A percentile compares a stretch with the other conserved stretches of the same genome.
Evolutionary conservation across 2,329 filamentous ascomycete species (phyloP).

Genomic region (Penicillium glabrum): DNA sequence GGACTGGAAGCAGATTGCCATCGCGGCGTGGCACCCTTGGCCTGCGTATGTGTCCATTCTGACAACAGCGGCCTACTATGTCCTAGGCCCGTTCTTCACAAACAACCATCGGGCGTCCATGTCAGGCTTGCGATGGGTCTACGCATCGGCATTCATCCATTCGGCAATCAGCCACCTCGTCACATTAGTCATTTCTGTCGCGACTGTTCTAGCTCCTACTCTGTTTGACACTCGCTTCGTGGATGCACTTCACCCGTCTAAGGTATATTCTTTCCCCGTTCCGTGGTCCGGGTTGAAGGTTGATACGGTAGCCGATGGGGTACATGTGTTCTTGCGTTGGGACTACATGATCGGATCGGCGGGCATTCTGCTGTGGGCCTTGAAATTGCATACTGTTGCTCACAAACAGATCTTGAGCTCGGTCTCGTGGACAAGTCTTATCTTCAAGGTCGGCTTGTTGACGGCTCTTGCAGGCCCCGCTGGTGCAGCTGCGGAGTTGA

Average conservation of each 20-base stretch:
- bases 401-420: constrained; percentile 28
- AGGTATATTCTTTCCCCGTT: constrained; percentile 39
- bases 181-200: constrained; percentile 41
- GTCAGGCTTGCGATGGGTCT: constrained; percentile 38
- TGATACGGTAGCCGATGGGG: constrained; percentile 41
- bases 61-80: constrained; percentile 31
- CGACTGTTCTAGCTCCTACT: constrained; percentile 37
- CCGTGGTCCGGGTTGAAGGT: constrained; percentile 33
- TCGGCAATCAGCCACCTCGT: constrained; percentile 43
- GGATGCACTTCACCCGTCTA: constrained; percentile 36
- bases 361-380: constrained; percentile 48
- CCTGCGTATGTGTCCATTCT: constrained; percentile 47
- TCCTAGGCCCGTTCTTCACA: constrained; percentile 24
- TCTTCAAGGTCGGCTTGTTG: constrained; percentile 38
- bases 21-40: constrained; percentile 54
- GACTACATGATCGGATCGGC: constrained; percentile 47
- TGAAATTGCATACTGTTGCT: constrained; percentile 35
- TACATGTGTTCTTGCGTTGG: constrained; percentile 50
- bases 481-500: constrained; percentile 45
- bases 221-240: constrained; percentile 35
- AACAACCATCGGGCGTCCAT: constrained; percentile 28
- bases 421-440: constrained; percentile 26
- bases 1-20: constrained; percentile 48
- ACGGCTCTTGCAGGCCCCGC: constrained; percentile 44
- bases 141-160: constrained; percentile 43